Conservation (phyloP, 106 monocot genomes). For the Narthecium ossifragum region DNA sequence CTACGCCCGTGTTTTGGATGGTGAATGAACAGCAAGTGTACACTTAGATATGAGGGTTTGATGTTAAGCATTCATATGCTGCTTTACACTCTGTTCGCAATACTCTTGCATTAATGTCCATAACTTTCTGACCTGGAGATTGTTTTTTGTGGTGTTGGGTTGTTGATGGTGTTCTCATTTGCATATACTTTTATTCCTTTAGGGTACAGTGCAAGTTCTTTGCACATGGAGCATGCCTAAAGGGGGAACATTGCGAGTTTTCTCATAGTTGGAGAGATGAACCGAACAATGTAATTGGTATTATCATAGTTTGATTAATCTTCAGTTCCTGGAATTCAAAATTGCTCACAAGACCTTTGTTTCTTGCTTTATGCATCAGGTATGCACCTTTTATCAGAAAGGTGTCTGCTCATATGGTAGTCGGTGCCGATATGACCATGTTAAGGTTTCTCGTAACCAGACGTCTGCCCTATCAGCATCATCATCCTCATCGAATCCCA, state of each 20-base stretch:
- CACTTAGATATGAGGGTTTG: too few relatives aligned
- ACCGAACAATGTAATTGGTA: constrained; percentile 65
- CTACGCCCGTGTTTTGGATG: too few relatives aligned
- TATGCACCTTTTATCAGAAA: constrained; percentile 97
- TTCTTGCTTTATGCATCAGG: too few relatives aligned
- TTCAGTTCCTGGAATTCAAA: too few relatives aligned
- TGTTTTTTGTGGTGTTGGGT: too few relatives aligned
- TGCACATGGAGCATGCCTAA: constrained; percentile 82
- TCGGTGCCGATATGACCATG: constrained; percentile 91
- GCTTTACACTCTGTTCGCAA: too few relatives aligned
- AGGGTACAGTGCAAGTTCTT: constrained; percentile 94
- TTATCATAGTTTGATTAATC: neutral
- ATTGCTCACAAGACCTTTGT: too few relatives aligned
- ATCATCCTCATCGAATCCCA: constrained; percentile 17
- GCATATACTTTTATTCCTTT: constrained; percentile 9
- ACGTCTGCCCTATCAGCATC: constrained; percentile 27
- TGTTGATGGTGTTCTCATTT: too few relatives aligned
- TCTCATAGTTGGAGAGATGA: constrained; percentile 93
- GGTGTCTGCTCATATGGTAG: constrained; percentile 91
- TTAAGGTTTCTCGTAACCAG: constrained; percentile 49
- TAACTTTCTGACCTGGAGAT: too few relatives aligned
- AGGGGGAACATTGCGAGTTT: constrained; percentile 93
- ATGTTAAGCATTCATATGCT: too few relatives aligned
- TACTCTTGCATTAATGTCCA: too few relatives aligned
- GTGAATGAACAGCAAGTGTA: too few relatives aligned